phyloP scores from a whole-genome alignment of 345 rosid genomes.

The Psidium guajava region DNA sequence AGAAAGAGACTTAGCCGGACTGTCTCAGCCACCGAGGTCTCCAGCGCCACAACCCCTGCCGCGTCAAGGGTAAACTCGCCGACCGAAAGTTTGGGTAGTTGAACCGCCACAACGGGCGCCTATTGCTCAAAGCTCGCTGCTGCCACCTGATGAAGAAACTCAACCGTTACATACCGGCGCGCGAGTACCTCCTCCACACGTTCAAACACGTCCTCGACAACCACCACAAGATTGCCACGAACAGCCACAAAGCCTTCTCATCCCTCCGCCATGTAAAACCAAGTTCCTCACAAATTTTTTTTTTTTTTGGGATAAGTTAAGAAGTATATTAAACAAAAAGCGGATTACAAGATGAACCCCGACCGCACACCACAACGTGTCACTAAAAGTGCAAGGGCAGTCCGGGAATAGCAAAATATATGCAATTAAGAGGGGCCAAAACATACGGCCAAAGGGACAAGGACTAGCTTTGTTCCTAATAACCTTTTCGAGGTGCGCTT shows the following conservation, averaged over 20 bases:
- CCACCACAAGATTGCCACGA: not conserved
- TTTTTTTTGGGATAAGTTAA: conserved; percentile 5
- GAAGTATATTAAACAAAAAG: too few relatives aligned
- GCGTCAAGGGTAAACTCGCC: not conserved
- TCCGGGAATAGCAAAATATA: too few relatives aligned
- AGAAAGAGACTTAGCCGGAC: not conserved
- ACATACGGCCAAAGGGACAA: too few relatives aligned
- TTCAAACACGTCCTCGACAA: not conserved
- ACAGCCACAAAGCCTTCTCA: not conserved
- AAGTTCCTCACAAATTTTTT: conserved; percentile 10
- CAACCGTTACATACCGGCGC: accelerated
- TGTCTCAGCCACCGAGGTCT: not conserved
- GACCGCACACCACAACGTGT: too few relatives aligned
- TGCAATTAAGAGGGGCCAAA: too few relatives aligned
- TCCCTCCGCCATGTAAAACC: conserved; percentile 15
- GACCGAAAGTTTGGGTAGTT: not conserved
- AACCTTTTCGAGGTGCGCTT: too few relatives aligned
- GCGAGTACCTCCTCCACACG: not conserved
- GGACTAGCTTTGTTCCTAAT: too few relatives aligned
- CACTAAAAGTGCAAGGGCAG: too few relatives aligned
- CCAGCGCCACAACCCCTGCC: not conserved
- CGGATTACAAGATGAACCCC: too few relatives aligned
- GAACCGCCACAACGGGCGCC: too few relatives aligned
- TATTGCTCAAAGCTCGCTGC: not conserved
- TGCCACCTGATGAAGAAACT: not conserved